Base-by-base conservation (phyloP, 768 basidiomycete genomes). In the Cystoderma amianthinum region DNA sequence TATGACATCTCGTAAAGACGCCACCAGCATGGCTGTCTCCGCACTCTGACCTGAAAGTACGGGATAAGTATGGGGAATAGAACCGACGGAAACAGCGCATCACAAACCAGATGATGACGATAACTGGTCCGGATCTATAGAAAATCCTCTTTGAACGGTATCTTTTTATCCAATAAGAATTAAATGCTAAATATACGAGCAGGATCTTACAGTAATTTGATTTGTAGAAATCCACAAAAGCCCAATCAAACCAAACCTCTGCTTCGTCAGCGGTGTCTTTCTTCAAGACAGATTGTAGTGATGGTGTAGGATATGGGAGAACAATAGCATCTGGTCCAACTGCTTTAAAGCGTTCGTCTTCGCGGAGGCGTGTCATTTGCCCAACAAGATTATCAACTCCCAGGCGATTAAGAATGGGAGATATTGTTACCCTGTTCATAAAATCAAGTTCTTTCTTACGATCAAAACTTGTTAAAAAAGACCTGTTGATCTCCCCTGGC, bases 151-250 rank as follows among this genome's bases (percentile, higher is more conserved):
- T 53, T 92, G 88, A 2, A 89, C 68, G 12, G 87, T 77, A 61
- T 87, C 86, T 89, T 50, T n/a, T n/a, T n/a, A n/a, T n/a, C n/a
- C n/a, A n/a, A n/a, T n/a, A n/a, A n/a, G n/a, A 12, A 32, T 3
- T 15, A n/a, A 47, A 21, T 37, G 34, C 3, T 3, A 16, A 35
- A 18, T 38, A 17, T n/a, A n/a, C n/a, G n/a, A n/a, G n/a, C n/a
- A n/a, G n/a, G n/a, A n/a, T 35, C 87, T 57, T 52, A 95, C 95
- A 90, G 55, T 93, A 96, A 55, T 95, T 94, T 35, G 90, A 93
- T 66, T 98, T 98, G 86, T 91, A 94, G 60, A 97, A 99, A 61
- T 99, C 96, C 4, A 96, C 80, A 62, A 98, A 98, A 0, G 84
- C 77, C 91, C 94, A 98, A 59, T 98, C 94, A 55, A 98, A 88